A percentile compares a stretch with the other conserved stretches of the same genome.
phyloP scores from a whole-genome alignment of 192 early-diverging fungal species.

The Mortierella hygrophila region DNA sequence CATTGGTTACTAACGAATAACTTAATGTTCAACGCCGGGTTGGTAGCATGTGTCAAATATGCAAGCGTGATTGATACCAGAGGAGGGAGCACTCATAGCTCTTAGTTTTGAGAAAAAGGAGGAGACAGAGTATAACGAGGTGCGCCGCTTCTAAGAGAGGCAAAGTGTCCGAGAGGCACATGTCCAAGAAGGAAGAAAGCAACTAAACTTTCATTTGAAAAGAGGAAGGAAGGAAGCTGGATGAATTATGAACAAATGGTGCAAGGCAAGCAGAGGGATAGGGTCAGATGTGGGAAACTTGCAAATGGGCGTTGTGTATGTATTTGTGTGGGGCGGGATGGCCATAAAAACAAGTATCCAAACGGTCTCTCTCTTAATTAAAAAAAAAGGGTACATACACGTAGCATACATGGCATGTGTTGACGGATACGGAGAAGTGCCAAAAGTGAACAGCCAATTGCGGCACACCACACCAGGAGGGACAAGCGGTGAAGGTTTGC shows the following conservation, averaged over 20 bases:
- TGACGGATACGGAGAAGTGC: not conserved
- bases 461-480: not conserved
- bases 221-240: not conserved
- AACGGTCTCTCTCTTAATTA: not conserved
- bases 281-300: not conserved
- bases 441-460: conserved; percentile 3
- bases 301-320: not conserved
- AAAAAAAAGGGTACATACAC: not conserved
- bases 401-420: not conserved
- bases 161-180: not conserved
- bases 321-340: not conserved
- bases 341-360: not conserved
- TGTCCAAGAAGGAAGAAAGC: not conserved
- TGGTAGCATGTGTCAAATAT: not conserved
- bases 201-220: not conserved
- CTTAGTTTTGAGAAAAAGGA: not conserved
- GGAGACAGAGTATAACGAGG: not conserved
- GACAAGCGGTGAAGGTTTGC: not conserved
- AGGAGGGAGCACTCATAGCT: no score
- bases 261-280: not conserved
- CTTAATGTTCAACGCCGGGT: not conserved
- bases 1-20: no score
- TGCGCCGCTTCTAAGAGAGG: not conserved
- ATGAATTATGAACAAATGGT: conserved; percentile 2
- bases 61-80: not conserved